Evolutionary conservation across 768 basidiomycete genomes (phyloP).

Genomic region (Suillus variegatus): DNA sequence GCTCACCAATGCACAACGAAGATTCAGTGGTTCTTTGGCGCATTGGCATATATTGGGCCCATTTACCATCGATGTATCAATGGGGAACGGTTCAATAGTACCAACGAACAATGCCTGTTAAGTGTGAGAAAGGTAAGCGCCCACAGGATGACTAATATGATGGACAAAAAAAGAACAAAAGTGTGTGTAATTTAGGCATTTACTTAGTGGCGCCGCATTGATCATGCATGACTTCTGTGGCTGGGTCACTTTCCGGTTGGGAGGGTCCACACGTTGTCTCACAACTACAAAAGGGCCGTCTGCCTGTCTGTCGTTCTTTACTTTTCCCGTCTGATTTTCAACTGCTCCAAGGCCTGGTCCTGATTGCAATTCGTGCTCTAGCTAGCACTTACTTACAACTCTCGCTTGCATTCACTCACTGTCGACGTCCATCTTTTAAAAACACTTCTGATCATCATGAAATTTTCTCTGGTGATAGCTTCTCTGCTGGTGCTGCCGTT

Average conservation of each 20-base stretch:
- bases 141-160: neutral
- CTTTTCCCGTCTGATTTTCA: neutral
- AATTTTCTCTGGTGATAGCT: conserved; percentile 21
- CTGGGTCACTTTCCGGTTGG: no score
- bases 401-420: conserved; percentile 9
- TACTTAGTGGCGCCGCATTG: neutral
- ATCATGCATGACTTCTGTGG: neutral
- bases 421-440: conserved; percentile 8
- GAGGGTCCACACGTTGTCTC: neutral
- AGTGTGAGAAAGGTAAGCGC: neutral
- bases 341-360: neutral
- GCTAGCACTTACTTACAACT: conserved; percentile 5
- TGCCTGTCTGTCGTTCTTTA: neutral
- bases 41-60: neutral
- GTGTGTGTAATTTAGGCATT: neutral
- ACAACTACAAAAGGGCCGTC: neutral
- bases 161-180: conserved; percentile 4
- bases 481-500: conserved; percentile 26
- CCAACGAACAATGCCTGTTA: neutral
- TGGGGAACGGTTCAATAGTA: neutral
- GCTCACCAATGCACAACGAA: neutral
- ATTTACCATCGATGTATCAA: neutral
- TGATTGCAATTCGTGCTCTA: conserved; percentile 10
- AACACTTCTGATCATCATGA: conserved; percentile 8
- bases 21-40: neutral